These are phyloP conservation scores for Anthracocystis walkeri DNA, from an alignment of 1,284 basidiomycete genomes.

Conservation along the genomic window DNA sequence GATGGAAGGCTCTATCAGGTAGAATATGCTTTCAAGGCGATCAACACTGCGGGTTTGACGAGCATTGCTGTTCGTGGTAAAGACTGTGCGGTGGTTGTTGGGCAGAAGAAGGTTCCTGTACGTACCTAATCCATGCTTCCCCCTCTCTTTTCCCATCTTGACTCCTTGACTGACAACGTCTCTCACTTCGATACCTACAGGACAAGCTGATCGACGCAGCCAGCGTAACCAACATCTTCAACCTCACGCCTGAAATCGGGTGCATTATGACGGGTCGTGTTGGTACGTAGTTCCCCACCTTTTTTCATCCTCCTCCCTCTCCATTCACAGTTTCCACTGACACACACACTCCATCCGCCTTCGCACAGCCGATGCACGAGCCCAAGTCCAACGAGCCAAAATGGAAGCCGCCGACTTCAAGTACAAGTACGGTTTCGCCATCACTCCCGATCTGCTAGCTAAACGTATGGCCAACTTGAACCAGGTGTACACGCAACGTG, in stretches of 20 bases:
- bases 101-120: constrained; percentile 93
- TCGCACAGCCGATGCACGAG: constrained; percentile 81
- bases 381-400: constrained; percentile 89
- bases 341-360: background rate
- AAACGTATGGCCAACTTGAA: constrained; percentile 97
- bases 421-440: constrained; percentile 96
- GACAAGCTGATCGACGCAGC: constrained; percentile 97
- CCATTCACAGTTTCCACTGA: constrained; percentile 65
- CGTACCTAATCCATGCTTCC: background rate
- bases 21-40: constrained; percentile 97
- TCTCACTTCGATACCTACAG: background rate
- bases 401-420: constrained; percentile 93
- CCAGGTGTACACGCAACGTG: constrained; percentile 97
- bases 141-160: background rate
- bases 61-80: constrained; percentile 91
- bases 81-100: constrained; percentile 93
- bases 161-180: background rate
- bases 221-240: constrained; percentile 94
- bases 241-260: constrained; percentile 94
- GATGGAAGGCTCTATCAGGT: constrained; percentile 69
- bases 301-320: background rate
- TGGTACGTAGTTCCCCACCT: constrained; percentile 74
- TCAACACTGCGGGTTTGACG: constrained; percentile 94
- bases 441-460: constrained; percentile 93
- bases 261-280: constrained; percentile 97